These are phyloP conservation scores for Melocanna baccifera DNA, from an alignment of 176 grass and related monocot species.

Conservation along the genomic window DNA sequence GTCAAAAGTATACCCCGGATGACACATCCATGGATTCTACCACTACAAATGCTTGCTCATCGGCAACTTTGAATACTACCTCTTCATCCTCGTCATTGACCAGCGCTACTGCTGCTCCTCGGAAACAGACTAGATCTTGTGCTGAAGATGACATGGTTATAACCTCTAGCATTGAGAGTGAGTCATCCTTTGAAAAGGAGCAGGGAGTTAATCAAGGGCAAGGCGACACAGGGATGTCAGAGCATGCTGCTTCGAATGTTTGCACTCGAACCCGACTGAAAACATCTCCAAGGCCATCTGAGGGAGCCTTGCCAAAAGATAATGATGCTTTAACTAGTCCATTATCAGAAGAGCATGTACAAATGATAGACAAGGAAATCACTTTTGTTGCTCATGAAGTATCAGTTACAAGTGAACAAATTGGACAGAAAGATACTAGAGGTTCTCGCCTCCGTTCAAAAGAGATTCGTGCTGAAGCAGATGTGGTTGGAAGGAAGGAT, in stretches of 20 bases:
- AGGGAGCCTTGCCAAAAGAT: slow-evolving; percentile 22
- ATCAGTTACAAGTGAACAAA: slow-evolving; percentile 37
- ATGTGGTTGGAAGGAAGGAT: slow-evolving; percentile 29
- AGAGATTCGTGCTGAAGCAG: slow-evolving; percentile 40
- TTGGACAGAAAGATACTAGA: slow-evolving; percentile 38
- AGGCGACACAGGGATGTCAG: not conserved
- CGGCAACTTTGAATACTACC: slow-evolving; percentile 22
- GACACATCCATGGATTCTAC: slow-evolving; percentile 21
- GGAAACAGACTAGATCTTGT: slow-evolving; percentile 22
- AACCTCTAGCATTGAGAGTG: slow-evolving; percentile 33
- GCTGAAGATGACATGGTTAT: slow-evolving; percentile 42
- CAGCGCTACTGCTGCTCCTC: not conserved
- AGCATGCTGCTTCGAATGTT: slow-evolving; percentile 40
- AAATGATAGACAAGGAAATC: slow-evolving; percentile 32
- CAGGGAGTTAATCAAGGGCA: slow-evolving; percentile 23
- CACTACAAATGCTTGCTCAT: slow-evolving; percentile 13
- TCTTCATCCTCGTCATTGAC: slow-evolving; percentile 12
- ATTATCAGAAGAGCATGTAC: slow-evolving; percentile 18
- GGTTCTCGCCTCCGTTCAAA: slow-evolving; percentile 31
- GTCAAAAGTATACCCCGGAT: slow-evolving; percentile 40
- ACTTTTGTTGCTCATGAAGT: slow-evolving; percentile 26
- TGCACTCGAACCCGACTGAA: slow-evolving; percentile 39
- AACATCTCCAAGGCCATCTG: slow-evolving; percentile 42
- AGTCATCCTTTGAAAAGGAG: slow-evolving; percentile 45
- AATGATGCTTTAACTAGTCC: slow-evolving; percentile 12